Evolutionary conservation across 345 rosid genomes (phyloP).

Genomic region (Eucalyptus grandis): DNA sequence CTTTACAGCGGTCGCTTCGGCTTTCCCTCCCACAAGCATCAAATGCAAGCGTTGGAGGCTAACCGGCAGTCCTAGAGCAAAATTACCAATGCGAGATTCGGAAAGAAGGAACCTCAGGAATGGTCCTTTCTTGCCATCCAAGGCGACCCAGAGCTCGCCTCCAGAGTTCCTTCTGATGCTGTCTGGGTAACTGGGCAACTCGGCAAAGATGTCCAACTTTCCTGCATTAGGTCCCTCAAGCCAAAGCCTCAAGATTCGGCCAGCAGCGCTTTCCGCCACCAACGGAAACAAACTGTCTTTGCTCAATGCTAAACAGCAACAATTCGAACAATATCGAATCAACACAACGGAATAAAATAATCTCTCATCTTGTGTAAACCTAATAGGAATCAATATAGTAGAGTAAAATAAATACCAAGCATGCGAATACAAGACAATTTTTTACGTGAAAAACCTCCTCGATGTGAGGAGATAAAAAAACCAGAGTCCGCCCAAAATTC

Average conservation of each 20-base stretch:
- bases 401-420: too few species aligned
- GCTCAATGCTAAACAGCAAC: constrained; percentile 28
- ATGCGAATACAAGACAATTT: too few species aligned
- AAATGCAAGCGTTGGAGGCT: constrained; percentile 33
- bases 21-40: constrained; percentile 31
- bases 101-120: constrained; percentile 19
- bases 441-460: too few species aligned
- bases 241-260: constrained; percentile 34
- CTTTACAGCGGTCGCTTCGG: constrained; percentile 55
- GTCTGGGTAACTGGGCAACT: constrained; percentile 60
- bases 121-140: constrained; percentile 52
- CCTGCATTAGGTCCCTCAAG: constrained; percentile 28
- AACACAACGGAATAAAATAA: too few species aligned
- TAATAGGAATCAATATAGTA: too few species aligned
- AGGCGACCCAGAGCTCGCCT: constrained; percentile 69
- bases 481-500: too few species aligned
- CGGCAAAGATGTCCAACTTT: constrained; percentile 24
- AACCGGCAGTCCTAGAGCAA: constrained; percentile 24
- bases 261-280: constrained; percentile 31
- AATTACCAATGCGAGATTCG: constrained; percentile 21
- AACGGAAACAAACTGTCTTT: constrained; percentile 41
- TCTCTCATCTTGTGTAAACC: too few species aligned
- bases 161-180: constrained; percentile 33
- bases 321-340: too few species aligned
- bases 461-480: too few species aligned